These are phyloP conservation scores for Trichocomaceae sp. DNA, from an alignment of 2,329 filamentous ascomycete genomes.

Conservation along the genomic window DNA sequence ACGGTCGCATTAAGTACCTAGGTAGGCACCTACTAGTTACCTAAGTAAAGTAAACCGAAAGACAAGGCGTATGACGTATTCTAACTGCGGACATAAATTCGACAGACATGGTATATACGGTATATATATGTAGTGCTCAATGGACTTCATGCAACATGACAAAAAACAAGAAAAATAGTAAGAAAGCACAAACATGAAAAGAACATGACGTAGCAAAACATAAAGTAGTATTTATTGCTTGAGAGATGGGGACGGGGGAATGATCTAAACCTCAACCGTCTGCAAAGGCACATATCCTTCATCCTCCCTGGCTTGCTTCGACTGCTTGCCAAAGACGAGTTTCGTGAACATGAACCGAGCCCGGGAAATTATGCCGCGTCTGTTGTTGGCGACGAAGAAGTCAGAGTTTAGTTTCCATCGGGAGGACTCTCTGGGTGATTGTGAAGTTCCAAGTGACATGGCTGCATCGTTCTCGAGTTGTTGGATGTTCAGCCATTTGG, in stretches of 20 bases:
- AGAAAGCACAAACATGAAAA: neutral
- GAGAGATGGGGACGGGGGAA: neutral
- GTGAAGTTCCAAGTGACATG: slow-evolving; percentile 18
- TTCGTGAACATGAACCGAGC: slow-evolving; percentile 22
- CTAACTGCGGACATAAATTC: neutral
- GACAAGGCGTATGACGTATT: too few species aligned
- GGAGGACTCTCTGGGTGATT: slow-evolving; percentile 7
- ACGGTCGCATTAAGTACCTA: too few species aligned
- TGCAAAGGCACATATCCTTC: slow-evolving; percentile 43
- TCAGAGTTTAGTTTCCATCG: slow-evolving; percentile 17
- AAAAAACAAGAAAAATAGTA: neutral
- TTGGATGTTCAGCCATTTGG: slow-evolving; percentile 75
- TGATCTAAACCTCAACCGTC: slow-evolving; percentile 32
- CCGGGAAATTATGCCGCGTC: slow-evolving; percentile 11
- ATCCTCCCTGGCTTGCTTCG: slow-evolving; percentile 21
- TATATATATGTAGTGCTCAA: neutral
- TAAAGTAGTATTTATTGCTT: neutral
- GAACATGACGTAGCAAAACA: neutral
- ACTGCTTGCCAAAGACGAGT: slow-evolving; percentile 22
- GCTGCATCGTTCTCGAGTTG: slow-evolving; percentile 53
- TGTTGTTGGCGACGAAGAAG: neutral
- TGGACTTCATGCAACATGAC: neutral
- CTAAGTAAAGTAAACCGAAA: too few species aligned
- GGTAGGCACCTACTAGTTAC: too few species aligned
- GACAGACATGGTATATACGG: neutral